Base-by-base conservation (phyloP, 202 grass and related monocot genomes). In the Panicum hallii region DNA sequence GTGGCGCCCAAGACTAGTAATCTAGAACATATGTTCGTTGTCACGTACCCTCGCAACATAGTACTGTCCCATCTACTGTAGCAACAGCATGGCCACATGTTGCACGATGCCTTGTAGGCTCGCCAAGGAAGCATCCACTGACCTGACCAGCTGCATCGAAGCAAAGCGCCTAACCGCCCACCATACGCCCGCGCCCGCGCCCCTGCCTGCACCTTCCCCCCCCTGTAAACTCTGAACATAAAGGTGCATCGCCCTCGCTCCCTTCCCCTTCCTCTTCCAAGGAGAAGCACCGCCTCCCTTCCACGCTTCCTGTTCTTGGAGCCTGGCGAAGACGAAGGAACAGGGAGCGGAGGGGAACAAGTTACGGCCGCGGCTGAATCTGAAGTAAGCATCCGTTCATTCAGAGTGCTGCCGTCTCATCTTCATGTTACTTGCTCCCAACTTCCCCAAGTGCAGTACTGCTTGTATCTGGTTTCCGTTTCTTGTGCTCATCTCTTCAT, bases 121-220 rank as follows among this genome's bases (percentile, higher is more conserved):
- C 78, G 22, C 36, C 78, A 89, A 86, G 88, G 72, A 82, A 90
- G 83, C 83, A 72, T 78, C 88, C 83, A 86, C 79, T 72, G 16
- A 78, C 77, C 88, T 38, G 36, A 38, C 36, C 36, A 78, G 66
- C 65, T 77, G 78, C 52, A 74, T 65, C 79, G 50, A 79, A 58
- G 79, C 66, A 49, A 77, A 82, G 78, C 78, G 79, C 56, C 75
- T 47, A 80, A 80, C 70, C 36, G 75, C 80, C 75, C 80, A 90
- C 85, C 89, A 34, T 54, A 84, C 80, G 55, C 76, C 30, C 42
- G 28, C 82, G 69, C 23, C 46, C 32, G 32, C 32, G 2, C 32
- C 32, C 42, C 26, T 75, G 69, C 58, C 79, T 67, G 1, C 84
- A 75, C 84, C 79, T 83, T 50, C 61, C 79, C 78, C 70, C 70